phyloP scores from a whole-genome alignment of 176 grass and related monocot species.

The sorghum (Sorghum bicolor) region Sorghum_bicolor_NCBIv3 NC_012879.2:55212001-55212500 shows the following conservation, averaged over 20 bases:
- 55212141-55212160: neutral
- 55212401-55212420: neutral
- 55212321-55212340: neutral
- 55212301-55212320: neutral
- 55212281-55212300: neutral
- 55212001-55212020: neutral
- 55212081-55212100: neutral
- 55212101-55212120: neutral
- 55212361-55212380: neutral
- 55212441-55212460: neutral
- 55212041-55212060: neutral
- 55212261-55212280: neutral
- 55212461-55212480: too few relatives aligned
- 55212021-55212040: neutral
- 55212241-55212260: neutral
- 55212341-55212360: neutral
- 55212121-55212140: neutral
- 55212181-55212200: neutral
- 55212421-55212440: neutral
- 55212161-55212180: neutral
- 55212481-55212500: too few relatives aligned
- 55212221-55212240: neutral
- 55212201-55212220: neutral
- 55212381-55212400: neutral
- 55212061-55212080: neutral